Evolutionary conservation across 2,329 filamentous ascomycete genomes (phyloP), one percentile per base, ranked within the genome.

Genomic region (Ophiostoma himal-ulmi): DNA sequence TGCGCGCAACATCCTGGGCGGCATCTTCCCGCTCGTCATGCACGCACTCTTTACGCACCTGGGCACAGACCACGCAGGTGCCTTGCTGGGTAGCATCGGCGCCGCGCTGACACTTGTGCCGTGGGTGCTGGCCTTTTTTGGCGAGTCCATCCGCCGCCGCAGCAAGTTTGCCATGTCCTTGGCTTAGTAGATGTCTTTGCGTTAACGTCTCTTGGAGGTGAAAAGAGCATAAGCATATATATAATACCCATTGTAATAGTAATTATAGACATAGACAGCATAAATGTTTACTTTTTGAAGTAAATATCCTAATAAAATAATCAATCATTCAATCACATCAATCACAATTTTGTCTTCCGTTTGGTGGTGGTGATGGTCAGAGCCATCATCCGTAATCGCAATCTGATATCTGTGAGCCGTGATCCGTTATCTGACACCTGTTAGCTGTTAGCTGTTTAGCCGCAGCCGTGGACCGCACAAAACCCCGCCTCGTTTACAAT

Each of bases 1-100:
- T 77, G 94, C 92, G 75, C 87, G 94, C 13, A 97, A 97, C 77
- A 82, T 97, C 1, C 81, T 97, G 0, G 93, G 90, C 10, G 94
- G 93, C 1, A 80, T 88, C 0, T 96, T 97, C 73, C 93, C 93
- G 0, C 82, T 97, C 0, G 86, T 96, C 17, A 92, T 92, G 0
- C 82, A 83, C 2, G 82, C 87, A 67, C 86, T 97, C 83, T 97
- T 95, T 76, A 83, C 80, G 1, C 87, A 88, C 8, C 80, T 97
- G 60, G 91, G 91, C 0, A 89, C 90, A 75, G 86, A 86, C 7
- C 87, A 84, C 1, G 93, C 92, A 0, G 91, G 89, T 2, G 91
- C 87, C 72, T 77, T 97, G 65, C 80, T 97, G 7, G 94, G 93
- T 5, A 91, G 88, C 0, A 86, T 97, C 72, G 89, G 87, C 13